These are phyloP conservation scores for Phytophthora palmivora DNA, from an alignment of 352 stramenopile genomes.

Conservation along the genomic window DNA sequence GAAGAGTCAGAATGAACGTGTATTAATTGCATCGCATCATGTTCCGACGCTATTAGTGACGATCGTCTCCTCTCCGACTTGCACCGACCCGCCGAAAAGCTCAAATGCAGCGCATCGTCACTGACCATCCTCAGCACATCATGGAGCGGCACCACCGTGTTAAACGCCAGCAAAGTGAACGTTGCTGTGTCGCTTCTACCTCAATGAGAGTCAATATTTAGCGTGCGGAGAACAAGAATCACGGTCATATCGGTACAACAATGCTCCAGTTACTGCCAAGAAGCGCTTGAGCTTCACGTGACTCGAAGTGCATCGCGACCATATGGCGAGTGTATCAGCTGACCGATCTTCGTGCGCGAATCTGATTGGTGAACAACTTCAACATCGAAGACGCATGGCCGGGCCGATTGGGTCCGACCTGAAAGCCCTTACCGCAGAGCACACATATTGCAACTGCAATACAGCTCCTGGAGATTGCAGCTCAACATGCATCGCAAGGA, in stretches of 20 bases:
- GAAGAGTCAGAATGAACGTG: constrained; percentile 3
- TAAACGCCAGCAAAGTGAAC: constrained; percentile 8
- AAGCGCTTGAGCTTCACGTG: no score
- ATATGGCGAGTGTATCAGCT: constrained; percentile 16
- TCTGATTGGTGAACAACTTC: constrained; percentile 30
- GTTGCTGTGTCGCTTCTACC: background rate
- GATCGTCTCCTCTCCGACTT: constrained; percentile 14
- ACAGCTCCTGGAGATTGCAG: no score
- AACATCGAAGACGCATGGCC: background rate
- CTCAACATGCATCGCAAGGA: no score
- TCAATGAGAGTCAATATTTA: no score
- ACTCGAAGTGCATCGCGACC: constrained; percentile 23
- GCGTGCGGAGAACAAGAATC: no score
- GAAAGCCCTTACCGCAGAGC: constrained; percentile 1
- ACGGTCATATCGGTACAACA: no score
- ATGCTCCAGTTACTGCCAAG: no score
- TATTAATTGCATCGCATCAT: constrained; percentile 2
- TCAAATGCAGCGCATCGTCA: constrained; percentile 8
- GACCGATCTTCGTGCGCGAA: background rate
- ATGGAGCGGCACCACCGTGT: constrained; percentile 6
- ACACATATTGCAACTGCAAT: no score
- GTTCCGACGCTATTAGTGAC: constrained; percentile 18
- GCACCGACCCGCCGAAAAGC: constrained; percentile 10
- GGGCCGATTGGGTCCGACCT: background rate
- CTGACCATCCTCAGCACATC: constrained; percentile 8